Evolutionary conservation across 805 yeast species (phyloP), one percentile per base, ranked within the genome.

Genomic region (Candida golubevii): DNA sequence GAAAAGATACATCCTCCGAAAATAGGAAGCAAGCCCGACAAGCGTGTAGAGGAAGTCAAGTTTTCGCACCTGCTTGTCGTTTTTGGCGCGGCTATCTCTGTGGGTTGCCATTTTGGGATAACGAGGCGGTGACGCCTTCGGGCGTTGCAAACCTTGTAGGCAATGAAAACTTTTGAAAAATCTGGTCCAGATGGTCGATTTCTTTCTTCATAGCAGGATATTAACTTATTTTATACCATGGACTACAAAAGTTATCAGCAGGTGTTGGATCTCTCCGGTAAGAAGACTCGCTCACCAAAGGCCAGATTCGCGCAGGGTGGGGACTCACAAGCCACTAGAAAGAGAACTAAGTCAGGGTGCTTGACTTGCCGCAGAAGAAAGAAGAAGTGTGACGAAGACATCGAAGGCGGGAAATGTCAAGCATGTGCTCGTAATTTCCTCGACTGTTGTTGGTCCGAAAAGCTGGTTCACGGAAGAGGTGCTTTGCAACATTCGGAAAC

Each of bases 281-380:
- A 29, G 36, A 43, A 45, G 33, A 42, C 39, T 31, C 41, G 48
- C 33, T 39, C 42, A 29, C 55, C 41, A 13, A 40, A 42, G 28
- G 33, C 41, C 27, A 37, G 43, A 23, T 35, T 36, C 27, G 40
- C 38, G 13, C 42, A 46, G 9, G 13, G 44, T 7, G 39, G 35
- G 26, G 35, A 44, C 34, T 26, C 39, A 7, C 7, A 28, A 14
- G 42, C 51, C 15, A 49, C 57, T 29, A 58, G 54, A 41, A 57
- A 43, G 42, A 49, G 55, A 50, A 50, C 55, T 38, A 54, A 50
- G 47, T 50, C 55, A 7, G 53, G 57, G 8, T 54, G 57, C 54
- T 66, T 79, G 49, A 79, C 81, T 38, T 82, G 88, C 59, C 70
- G 85, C 42, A 72, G 75, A 48, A 72, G 85, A 54, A 82, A 81